Base-by-base conservation (phyloP, 192 early-diverging fungal species). In the Coemansia sp. region DNA sequence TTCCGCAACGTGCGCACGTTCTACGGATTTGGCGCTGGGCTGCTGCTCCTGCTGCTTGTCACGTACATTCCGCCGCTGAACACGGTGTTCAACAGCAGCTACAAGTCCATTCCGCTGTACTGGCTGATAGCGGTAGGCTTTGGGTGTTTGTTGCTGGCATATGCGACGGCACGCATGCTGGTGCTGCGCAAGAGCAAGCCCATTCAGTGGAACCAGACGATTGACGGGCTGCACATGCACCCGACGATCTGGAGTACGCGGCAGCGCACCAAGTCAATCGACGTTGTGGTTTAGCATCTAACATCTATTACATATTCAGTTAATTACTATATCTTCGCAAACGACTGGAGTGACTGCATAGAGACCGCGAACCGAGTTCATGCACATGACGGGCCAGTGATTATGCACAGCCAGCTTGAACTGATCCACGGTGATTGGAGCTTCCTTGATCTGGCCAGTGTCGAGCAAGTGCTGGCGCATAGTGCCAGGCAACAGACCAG, bases 61-160 rank as follows among this genome's bases (percentile, higher is more conserved):
- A 90, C 94, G 19, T 98, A 96, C 81, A 79, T 88, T 15, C 93
- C 93, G 45, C 87, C 89, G 38, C 69, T 98, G 29, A 87, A 89
- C 54, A 69, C 84, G 2, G 83, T 91, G 22, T 98, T 98, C 72
- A 82, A 88, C 50, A 91, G 86, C 15, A 86, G 83, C 49, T 85
- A 84, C 66, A 81, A 80, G 50, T 67, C 91, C 35, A 84, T 81
- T 55, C 91, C 88, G 53, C 67, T 92, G 29, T 90, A 84, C 66
- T 91, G 93, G 91, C 83, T 97, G 43, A 89, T 95, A 61, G 88
- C 93, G 8, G 72, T 96, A n/a, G 94, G 75, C 12, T 93, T 89
- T 72, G 96, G 96, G 9, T 62, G 86, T 5, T 37, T 94, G 5
- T 85, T 96, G 43, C 83, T 93, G 57, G 79, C 84, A 37, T 95